phyloP scores from a whole-genome alignment of 495 filamentous ascomycete species.

The Cercophora newfieldiana region DNA sequence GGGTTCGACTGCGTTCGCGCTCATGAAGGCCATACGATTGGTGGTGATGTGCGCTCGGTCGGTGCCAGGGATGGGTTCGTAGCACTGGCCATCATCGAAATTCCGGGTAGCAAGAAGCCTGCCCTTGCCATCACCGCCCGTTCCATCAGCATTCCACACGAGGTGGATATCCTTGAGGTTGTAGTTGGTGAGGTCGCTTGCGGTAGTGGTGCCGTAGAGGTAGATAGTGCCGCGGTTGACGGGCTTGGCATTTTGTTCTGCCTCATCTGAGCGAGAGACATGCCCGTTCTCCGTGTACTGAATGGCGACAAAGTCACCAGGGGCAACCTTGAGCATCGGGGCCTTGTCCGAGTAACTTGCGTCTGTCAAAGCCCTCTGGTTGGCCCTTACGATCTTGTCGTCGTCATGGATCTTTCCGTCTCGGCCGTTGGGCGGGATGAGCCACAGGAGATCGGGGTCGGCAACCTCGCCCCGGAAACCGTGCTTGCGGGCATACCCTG shows the following conservation, averaged over 20 bases:
- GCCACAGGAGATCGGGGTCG: slow-evolving; percentile 52
- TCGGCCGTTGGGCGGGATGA: slow-evolving; percentile 53
- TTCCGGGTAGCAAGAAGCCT: slow-evolving; percentile 68
- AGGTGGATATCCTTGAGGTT: slow-evolving; percentile 69
- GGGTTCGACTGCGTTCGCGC: slow-evolving; percentile 24
- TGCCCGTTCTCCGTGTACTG: slow-evolving; percentile 87
- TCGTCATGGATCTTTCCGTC: slow-evolving; percentile 23
- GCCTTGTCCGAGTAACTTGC: slow-evolving; percentile 52
- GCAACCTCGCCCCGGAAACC: slow-evolving; percentile 48
- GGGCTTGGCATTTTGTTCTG: slow-evolving; percentile 60
- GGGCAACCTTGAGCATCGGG: slow-evolving; percentile 63
- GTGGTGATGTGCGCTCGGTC: slow-evolving; percentile 49
- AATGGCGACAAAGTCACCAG: slow-evolving; percentile 70
- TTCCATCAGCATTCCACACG: slow-evolving; percentile 73
- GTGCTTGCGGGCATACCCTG: slow-evolving; percentile 69
- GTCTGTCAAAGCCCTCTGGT: slow-evolving; percentile 44
- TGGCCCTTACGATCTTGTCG: slow-evolving; percentile 43
- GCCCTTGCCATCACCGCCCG: slow-evolving; percentile 73
- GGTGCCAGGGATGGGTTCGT: slow-evolving; percentile 54
- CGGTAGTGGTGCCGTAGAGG: slow-evolving; percentile 72
- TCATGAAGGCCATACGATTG: slow-evolving; percentile 46
- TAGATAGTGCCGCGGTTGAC: slow-evolving; percentile 71
- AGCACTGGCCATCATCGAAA: slow-evolving; percentile 84
- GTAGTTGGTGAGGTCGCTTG: slow-evolving; percentile 50
- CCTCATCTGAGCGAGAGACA: slow-evolving; percentile 61